Percentiles rank a stretch among this genome's conserved stretches.
Conservation (phyloP, 306 rosid genomes). For the Fragaria nilgerrensis region DNA sequence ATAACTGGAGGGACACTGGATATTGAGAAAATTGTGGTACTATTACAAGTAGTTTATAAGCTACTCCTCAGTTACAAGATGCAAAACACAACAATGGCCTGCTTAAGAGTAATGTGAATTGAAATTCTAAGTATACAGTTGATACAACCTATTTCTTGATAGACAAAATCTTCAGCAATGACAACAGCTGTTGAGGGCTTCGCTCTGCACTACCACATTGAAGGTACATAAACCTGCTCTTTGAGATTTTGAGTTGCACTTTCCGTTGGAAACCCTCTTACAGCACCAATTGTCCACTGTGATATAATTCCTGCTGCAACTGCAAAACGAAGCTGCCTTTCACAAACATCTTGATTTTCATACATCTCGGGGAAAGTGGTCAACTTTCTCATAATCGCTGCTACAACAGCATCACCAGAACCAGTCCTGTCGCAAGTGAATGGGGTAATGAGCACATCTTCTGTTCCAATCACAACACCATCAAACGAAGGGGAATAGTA, state of each 20-base stretch:
- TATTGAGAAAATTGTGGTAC: not conserved
- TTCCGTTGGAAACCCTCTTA: slow-evolving; percentile 87
- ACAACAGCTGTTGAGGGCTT: slow-evolving; percentile 5
- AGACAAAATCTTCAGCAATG: not conserved
- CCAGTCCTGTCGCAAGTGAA: slow-evolving; percentile 93
- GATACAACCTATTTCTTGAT: slow-evolving; percentile 15
- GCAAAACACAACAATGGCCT: slow-evolving; percentile 6
- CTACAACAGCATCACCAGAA: slow-evolving; percentile 96
- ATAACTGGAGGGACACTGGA: not conserved
- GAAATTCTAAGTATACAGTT: slow-evolving; percentile 5
- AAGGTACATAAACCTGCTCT: slow-evolving; percentile 96
- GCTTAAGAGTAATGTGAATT: slow-evolving; percentile 4
- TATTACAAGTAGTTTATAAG: not conserved
- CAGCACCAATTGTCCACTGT: slow-evolving; percentile 93
- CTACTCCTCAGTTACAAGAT: slow-evolving; percentile 1
- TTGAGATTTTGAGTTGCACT: slow-evolving; percentile 96
- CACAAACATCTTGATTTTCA: slow-evolving; percentile 63
- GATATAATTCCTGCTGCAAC: slow-evolving; percentile 88
- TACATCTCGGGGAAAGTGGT: slow-evolving; percentile 80
- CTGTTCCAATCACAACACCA: slow-evolving; percentile 80
- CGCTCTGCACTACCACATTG: slow-evolving; percentile 67
- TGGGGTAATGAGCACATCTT: slow-evolving; percentile 92
- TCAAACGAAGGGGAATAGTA: slow-evolving; percentile 73
- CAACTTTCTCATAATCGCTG: slow-evolving; percentile 78
- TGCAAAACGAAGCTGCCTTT: slow-evolving; percentile 83